These are phyloP conservation scores for Hymenoscyphus scutula DNA, from an alignment of 2,329 filamentous ascomycete species.

Conservation along the genomic window DNA sequence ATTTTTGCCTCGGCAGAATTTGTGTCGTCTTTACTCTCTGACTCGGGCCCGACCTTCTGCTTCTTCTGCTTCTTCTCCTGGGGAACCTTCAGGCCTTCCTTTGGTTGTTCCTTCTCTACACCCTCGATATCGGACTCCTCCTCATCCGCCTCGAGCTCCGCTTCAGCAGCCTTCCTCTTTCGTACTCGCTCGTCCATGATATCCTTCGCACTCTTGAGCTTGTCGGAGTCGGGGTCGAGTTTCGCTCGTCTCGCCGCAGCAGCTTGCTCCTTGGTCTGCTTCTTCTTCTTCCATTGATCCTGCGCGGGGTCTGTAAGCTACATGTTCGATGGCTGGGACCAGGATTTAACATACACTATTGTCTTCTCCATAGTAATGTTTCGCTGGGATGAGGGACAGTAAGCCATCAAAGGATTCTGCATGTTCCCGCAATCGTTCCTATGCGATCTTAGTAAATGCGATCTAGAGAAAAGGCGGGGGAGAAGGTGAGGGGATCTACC, in stretches of 20 bases:
- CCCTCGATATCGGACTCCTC: conserved; percentile 46
- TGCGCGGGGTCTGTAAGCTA: conserved; percentile 40
- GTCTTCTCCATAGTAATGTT: conserved; percentile 69
- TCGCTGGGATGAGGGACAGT: conserved; percentile 68
- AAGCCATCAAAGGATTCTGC: conserved; percentile 47
- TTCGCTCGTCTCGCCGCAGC: conserved; percentile 81
- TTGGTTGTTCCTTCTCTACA: conserved; percentile 59
- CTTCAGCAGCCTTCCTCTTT: conserved; percentile 75
- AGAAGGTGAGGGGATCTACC: conserved; percentile 28
- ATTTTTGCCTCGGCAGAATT: conserved; percentile 40
- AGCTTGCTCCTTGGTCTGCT: conserved; percentile 90
- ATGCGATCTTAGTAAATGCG: conserved; percentile 18
- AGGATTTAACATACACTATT: conserved; percentile 55
- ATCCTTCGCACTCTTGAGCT: conserved; percentile 74
- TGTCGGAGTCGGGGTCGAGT: conserved; percentile 84
- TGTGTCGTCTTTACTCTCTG: conserved; percentile 32
- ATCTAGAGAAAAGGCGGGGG: conserved; percentile 22
- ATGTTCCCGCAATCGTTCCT: conserved; percentile 53
- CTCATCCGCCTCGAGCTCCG: conserved; percentile 58
- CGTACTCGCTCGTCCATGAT: conserved; percentile 81
- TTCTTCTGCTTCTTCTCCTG: conserved; percentile 46
- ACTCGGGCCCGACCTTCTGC: conserved; percentile 47
- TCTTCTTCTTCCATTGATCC: conserved; percentile 94
- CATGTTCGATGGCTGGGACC: background rate
- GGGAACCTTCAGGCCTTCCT: conserved; percentile 57